These are phyloP conservation scores for Dactylellina drechsleri DNA, from an alignment of 2,329 filamentous ascomycete genomes.

Conservation along the genomic window DNA sequence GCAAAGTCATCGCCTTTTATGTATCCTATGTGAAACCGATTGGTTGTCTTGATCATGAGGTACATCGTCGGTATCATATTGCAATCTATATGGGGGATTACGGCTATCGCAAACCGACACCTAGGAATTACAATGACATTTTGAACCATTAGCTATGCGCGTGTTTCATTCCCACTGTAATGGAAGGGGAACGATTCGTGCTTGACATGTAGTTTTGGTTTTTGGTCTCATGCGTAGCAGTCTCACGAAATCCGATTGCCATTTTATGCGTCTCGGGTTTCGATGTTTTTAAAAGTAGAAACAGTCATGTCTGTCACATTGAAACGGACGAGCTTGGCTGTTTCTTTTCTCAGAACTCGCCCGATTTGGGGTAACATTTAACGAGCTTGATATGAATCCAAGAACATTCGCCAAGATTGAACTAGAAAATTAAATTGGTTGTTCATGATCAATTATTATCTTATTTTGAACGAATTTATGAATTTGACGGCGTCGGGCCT, in stretches of 20 bases:
- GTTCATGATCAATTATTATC: no score
- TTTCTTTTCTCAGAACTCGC: background rate
- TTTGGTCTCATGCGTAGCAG: constrained; percentile 9
- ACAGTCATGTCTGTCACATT: constrained; percentile 12
- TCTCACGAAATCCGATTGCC: background rate
- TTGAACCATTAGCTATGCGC: background rate
- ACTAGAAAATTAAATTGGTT: no score
- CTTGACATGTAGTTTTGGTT: background rate
- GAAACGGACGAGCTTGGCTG: constrained; percentile 32
- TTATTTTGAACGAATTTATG: no score
- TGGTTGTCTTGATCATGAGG: constrained; percentile 1
- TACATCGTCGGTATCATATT: background rate
- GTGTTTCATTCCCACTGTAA: background rate
- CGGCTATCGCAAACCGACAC: background rate
- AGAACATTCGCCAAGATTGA: no score
- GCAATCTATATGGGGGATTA: background rate
- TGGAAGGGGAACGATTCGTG: constrained; percentile 9
- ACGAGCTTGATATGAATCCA: no score
- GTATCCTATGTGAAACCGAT: constrained; percentile 5
- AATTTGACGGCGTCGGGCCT: no score
- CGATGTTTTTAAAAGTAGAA: constrained; percentile 35
- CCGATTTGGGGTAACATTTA: background rate
- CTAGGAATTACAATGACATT: constrained; percentile 6
- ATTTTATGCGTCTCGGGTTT: background rate
- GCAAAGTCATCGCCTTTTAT: background rate